These are phyloP conservation scores for Apiospora phragmitis DNA, from an alignment of 2,329 filamentous ascomycete genomes.

Conservation along the genomic window DNA sequence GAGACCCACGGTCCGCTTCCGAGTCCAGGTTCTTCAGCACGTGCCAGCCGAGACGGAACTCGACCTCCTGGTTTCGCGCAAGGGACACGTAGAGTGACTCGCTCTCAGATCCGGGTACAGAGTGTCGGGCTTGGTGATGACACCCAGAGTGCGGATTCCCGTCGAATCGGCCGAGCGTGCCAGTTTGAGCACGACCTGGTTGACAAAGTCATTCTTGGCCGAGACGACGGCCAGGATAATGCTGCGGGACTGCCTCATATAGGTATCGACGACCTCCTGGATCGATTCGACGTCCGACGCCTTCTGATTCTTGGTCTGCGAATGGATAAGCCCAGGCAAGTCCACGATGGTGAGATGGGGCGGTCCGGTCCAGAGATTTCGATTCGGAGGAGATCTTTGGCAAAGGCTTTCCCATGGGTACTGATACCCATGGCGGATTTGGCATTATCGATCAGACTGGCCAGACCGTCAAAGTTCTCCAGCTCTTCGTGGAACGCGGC, in stretches of 20 bases:
- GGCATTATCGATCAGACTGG: conserved; percentile 36
- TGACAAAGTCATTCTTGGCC: conserved; percentile 54
- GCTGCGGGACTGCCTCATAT: conserved; percentile 56
- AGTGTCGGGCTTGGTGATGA: conserved; percentile 50
- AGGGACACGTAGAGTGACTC: conserved; percentile 40
- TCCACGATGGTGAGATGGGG: conserved; percentile 61
- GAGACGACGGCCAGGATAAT: conserved; percentile 61
- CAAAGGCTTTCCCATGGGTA: conserved; percentile 35
- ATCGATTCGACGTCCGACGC: conserved; percentile 47
- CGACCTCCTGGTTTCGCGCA: conserved; percentile 43
- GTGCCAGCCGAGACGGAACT: conserved; percentile 53
- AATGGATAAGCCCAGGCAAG: conserved; percentile 53
- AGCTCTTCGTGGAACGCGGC: not conserved
- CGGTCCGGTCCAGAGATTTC: conserved; percentile 44
- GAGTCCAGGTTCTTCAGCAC: conserved; percentile 42
- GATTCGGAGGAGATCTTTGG: conserved; percentile 44
- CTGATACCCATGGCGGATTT: conserved; percentile 25
- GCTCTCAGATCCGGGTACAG: conserved; percentile 33
- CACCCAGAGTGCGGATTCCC: conserved; percentile 43
- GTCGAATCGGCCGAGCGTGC: conserved; percentile 35
- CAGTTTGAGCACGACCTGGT: conserved; percentile 54
- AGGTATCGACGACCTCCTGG: conserved; percentile 45
- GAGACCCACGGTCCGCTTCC: not conserved
- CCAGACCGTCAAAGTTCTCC: not conserved
- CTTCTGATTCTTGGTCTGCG: conserved; percentile 36